phyloP scores from a whole-genome alignment of 164 flowering plant species.

The Piper longum region DNA sequence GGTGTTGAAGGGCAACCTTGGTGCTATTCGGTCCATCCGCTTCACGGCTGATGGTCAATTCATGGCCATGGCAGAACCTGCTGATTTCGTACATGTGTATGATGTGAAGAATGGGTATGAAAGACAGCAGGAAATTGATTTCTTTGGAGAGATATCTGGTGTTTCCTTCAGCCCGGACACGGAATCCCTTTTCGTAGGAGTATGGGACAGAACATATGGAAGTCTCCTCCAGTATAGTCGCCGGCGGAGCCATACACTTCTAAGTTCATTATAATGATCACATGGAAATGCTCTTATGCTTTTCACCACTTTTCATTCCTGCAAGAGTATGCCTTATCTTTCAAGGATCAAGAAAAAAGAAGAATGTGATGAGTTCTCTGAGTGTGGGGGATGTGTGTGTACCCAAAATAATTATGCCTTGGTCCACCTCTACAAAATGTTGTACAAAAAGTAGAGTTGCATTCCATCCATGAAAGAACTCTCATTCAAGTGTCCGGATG shows the following conservation, averaged over 20 bases:
- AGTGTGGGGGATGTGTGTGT: too few relatives aligned
- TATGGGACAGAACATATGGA: constrained; percentile 91
- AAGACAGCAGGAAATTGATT: constrained; percentile 78
- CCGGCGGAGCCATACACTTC: constrained; percentile 36
- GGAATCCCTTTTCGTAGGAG: constrained; percentile 75
- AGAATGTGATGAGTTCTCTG: too few relatives aligned
- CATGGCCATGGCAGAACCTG: too few relatives aligned
- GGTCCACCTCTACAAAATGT: too few relatives aligned
- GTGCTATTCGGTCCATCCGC: constrained; percentile 81
- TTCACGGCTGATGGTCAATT: constrained; percentile 54
- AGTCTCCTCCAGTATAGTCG: constrained; percentile 74
- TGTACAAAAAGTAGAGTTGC: too few relatives aligned
- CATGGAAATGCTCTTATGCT: too few relatives aligned
- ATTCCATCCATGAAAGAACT: too few relatives aligned
- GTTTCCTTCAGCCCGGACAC: constrained; percentile 87
- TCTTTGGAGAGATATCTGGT: constrained; percentile 94
- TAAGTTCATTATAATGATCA: constrained; percentile 33
- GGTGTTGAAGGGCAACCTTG: constrained; percentile 72
- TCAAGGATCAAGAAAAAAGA: too few relatives aligned
- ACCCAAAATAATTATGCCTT: too few relatives aligned
- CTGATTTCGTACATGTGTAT: constrained; percentile 57
- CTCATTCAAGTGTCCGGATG: too few relatives aligned
- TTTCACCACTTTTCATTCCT: too few relatives aligned
- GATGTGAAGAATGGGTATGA: constrained; percentile 53
- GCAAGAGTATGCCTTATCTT: too few relatives aligned